phyloP scores from a whole-genome alignment of 176 grass and related monocot genomes.

The Musa itinerans region DNA sequence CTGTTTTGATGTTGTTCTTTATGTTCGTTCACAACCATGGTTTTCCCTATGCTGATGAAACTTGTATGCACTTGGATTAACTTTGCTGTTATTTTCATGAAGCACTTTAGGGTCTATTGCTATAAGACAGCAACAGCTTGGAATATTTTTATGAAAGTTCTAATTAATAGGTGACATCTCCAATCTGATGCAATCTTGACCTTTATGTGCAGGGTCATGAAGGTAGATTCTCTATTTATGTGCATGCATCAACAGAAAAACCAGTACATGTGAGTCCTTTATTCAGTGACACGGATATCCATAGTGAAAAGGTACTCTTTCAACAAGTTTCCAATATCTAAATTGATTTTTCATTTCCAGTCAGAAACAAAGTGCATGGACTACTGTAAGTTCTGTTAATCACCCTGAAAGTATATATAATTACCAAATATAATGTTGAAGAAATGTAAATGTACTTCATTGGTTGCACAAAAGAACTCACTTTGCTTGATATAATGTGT shows the following conservation, averaged over 20 bases:
- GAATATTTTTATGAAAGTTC: neutral
- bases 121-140: neutral
- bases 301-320: constrained; percentile 78
- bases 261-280: constrained; percentile 56
- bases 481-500: no score
- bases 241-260: constrained; percentile 84
- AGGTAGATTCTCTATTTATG: constrained; percentile 85
- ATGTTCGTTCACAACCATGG: neutral
- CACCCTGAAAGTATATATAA: no score
- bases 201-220: constrained; percentile 69
- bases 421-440: no score
- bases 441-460: no score
- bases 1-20: no score
- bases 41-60: neutral
- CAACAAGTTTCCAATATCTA: constrained; percentile 1
- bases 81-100: neutral
- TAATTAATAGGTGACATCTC: neutral
- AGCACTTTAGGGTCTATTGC: neutral
- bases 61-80: neutral
- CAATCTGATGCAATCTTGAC: neutral
- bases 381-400: no score
- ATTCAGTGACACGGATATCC: constrained; percentile 65
- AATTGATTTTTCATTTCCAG: neutral
- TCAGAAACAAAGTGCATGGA: neutral
- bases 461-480: no score